A percentile compares a stretch with the other conserved stretches of the same genome.
phyloP scores from a whole-genome alignment of 345 rosid genomes.

The Draba incana region DNA sequence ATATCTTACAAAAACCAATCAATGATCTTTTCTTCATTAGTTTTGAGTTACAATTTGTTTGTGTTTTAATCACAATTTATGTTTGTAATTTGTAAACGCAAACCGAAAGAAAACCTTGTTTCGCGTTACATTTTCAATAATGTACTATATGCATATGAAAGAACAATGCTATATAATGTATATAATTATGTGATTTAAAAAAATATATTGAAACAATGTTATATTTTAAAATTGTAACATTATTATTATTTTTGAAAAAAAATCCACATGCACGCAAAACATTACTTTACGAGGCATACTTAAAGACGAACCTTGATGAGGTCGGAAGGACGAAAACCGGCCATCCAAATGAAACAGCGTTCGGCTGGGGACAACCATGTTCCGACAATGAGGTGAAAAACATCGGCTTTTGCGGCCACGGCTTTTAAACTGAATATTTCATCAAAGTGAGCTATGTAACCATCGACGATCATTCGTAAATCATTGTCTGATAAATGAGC shows the following conservation, averaged over 20 bases:
- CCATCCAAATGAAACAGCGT: slow-evolving; percentile 99
- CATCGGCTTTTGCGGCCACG: slow-evolving; percentile 73
- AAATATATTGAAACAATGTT: no score
- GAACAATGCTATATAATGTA: no score
- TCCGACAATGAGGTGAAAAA: slow-evolving; percentile 86
- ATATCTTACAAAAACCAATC: slow-evolving; percentile 51
- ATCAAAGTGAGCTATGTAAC: slow-evolving; percentile 82
- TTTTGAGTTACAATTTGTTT: neutral
- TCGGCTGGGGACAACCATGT: slow-evolving; percentile 91
- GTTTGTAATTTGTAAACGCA: no score
- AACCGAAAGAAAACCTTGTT: no score
- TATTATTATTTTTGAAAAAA: no score
- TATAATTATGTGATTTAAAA: no score
- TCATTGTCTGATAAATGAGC: slow-evolving; percentile 80
- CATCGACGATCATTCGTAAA: slow-evolving; percentile 68
- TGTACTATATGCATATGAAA: no score
- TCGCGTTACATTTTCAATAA: no score
- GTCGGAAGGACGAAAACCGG: slow-evolving; percentile 93
- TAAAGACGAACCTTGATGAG: slow-evolving; percentile 69
- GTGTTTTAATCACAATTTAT: no score
- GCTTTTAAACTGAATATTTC: slow-evolving; percentile 78
- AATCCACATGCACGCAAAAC: no score
- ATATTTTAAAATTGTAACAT: no score
- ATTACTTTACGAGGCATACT: no score
- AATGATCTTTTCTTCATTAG: neutral